These are phyloP conservation scores for Ceratocystis papillata DNA, from an alignment of 2,329 filamentous ascomycete genomes.

Conservation along the genomic window DNA sequence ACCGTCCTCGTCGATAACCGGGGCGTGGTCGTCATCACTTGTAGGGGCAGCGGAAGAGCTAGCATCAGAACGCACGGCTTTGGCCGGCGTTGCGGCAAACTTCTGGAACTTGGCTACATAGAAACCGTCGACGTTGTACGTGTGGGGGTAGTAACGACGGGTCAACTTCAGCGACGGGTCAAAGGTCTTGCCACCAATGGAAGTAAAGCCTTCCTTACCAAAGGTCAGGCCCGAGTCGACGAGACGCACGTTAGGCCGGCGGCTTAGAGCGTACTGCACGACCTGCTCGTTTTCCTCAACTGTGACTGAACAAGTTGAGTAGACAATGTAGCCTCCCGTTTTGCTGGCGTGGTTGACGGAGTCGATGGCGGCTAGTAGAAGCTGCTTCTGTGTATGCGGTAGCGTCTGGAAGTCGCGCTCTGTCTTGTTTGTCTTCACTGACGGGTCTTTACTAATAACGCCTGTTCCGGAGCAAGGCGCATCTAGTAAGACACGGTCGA, in stretches of 20 bases:
- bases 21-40: constrained; percentile 4
- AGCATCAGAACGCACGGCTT: constrained; percentile 33
- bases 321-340: constrained; percentile 89
- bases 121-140: constrained; percentile 95
- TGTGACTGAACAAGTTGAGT: constrained; percentile 91
- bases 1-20: constrained; percentile 20
- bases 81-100: constrained; percentile 52
- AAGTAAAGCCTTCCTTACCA: constrained; percentile 84
- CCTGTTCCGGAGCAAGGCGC: constrained; percentile 94
- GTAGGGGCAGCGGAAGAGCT: constrained; percentile 31
- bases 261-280: constrained; percentile 83
- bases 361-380: constrained; percentile 86
- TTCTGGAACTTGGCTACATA: constrained; percentile 98
- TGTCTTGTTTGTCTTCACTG: constrained; percentile 97
- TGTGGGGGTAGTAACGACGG: constrained; percentile 77
- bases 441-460: constrained; percentile 93
- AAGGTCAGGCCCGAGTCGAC: constrained; percentile 86
- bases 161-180: constrained; percentile 74
- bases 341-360: constrained; percentile 84
- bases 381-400: constrained; percentile 88
- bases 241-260: constrained; percentile 85
- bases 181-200: constrained; percentile 84
- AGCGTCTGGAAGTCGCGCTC: constrained; percentile 89
- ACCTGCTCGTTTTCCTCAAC: constrained; percentile 85
- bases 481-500: constrained; percentile 88